A percentile compares a stretch with the other conserved stretches of the same genome.
Conservation (phyloP, 257 asterid species). For the Solanum arcanum region DNA sequence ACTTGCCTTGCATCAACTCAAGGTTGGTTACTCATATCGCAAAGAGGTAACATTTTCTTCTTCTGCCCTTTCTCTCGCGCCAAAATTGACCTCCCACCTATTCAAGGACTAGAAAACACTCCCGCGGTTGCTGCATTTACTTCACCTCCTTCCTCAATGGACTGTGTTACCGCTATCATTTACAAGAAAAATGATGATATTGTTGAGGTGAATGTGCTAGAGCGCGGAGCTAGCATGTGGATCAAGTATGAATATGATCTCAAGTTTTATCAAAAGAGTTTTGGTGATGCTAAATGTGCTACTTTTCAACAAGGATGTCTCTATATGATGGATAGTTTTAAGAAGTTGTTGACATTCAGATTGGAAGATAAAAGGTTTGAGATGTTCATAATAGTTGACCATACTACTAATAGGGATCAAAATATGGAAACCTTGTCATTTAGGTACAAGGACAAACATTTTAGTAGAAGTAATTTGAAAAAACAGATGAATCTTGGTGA, state of each 20-base stretch:
- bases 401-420: neutral
- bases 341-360: neutral
- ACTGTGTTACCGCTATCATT: constrained; percentile 5
- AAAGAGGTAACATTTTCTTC: constrained; percentile 14
- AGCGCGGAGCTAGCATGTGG: neutral
- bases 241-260: neutral
- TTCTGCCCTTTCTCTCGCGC: constrained; percentile 23
- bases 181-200: neutral
- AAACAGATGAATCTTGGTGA: neutral
- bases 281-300: neutral
- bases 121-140: constrained; percentile 9
- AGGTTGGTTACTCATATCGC: constrained; percentile 17
- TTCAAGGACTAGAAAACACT: constrained; percentile 8
- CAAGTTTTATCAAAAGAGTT: neutral
- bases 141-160: constrained; percentile 3
- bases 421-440: neutral
- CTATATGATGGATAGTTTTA: neutral
- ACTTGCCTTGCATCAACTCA: constrained; percentile 16
- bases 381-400: neutral
- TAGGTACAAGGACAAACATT: neutral
- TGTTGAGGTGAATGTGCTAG: neutral
- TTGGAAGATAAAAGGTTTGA: neutral
- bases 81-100: constrained; percentile 7
- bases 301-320: neutral
- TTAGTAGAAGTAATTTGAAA: neutral